Percentiles rank a stretch among this genome's conserved stretches.
phyloP scores from a whole-genome alignment of 2,329 filamentous ascomycete species.

The Clonostachys chloroleuca region DNA sequence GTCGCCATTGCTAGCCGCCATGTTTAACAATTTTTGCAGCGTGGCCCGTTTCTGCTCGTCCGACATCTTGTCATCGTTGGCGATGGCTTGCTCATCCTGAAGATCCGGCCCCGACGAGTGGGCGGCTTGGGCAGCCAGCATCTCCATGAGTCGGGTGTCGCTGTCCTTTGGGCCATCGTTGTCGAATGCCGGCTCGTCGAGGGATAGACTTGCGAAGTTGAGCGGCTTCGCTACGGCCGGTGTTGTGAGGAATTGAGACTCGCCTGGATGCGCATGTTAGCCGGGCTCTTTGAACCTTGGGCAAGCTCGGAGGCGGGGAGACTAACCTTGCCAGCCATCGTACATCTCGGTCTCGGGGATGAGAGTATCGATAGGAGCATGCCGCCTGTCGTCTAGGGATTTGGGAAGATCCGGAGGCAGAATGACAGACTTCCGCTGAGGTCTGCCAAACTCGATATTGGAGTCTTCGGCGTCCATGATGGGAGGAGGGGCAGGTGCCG shows the following conservation, averaged over 20 bases:
- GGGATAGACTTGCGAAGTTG: conserved; percentile 74
- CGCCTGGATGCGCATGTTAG: conserved; percentile 50
- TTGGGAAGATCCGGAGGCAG: conserved; percentile 85
- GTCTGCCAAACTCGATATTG: conserved; percentile 56
- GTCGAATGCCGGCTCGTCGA: conserved; percentile 76
- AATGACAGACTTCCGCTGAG: conserved; percentile 38
- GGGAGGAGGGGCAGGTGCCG: conserved; percentile 24
- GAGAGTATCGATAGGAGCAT: conserved; percentile 56
- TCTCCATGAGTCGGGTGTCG: conserved; percentile 86
- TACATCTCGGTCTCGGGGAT: conserved; percentile 92
- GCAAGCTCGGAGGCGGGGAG: conserved; percentile 3
- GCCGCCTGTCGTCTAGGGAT: conserved; percentile 83
- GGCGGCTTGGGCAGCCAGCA: conserved; percentile 88
- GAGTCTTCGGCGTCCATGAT: conserved; percentile 4
- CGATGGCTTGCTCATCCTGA: conserved; percentile 76
- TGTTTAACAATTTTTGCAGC: conserved; percentile 84
- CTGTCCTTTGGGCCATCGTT: conserved; percentile 62
- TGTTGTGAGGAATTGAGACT: conserved; percentile 90
- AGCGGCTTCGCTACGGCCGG: conserved; percentile 81
- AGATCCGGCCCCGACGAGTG: conserved; percentile 70
- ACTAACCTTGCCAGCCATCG: conserved; percentile 89
- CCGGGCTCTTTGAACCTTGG: conserved; percentile 11
- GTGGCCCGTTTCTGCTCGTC: conserved; percentile 73
- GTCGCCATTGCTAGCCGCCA: conserved; percentile 96
- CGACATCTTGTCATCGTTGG: conserved; percentile 68